Evolutionary conservation across 495 filamentous ascomycete genomes (phyloP).

Genomic region (Jackrogersella multiformis): DNA sequence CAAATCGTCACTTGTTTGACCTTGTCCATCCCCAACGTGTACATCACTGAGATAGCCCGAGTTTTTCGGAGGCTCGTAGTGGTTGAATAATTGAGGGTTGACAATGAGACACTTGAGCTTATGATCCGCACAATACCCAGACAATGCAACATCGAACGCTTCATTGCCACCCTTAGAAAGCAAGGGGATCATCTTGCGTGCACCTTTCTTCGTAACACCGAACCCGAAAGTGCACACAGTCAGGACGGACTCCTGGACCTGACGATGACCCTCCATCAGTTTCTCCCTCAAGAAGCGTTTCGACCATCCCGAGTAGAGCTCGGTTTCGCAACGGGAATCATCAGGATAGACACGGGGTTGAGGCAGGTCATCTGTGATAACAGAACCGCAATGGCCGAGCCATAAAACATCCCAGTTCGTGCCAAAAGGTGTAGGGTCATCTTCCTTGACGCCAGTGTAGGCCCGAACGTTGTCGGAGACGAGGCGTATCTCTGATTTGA

Average conservation of each 20-base stretch:
- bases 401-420: conserved; percentile 59
- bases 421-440: conserved; percentile 52
- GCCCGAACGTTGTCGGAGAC: conserved; percentile 49
- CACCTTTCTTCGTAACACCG: conserved; percentile 46
- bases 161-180: conserved; percentile 30
- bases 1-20: conserved; percentile 16
- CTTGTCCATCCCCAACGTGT: conserved; percentile 29
- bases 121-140: conserved; percentile 18
- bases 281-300: conserved; percentile 28
- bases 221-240: conserved; percentile 60
- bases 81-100: conserved; percentile 40
- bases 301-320: conserved; percentile 35
- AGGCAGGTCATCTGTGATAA: conserved; percentile 33
- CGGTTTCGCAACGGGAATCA: conserved; percentile 31
- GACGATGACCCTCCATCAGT: conserved; percentile 39
- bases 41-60: conserved; percentile 33
- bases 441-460: conserved; percentile 22
- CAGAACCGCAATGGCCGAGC: conserved; percentile 58
- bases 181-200: conserved; percentile 36
- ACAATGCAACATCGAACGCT: conserved; percentile 36
- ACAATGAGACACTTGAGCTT: conserved; percentile 34
- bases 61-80: conserved; percentile 38
- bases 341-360: conserved; percentile 19
- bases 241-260: conserved; percentile 49
- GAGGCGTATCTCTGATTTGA: conserved; percentile 52